Evolutionary conservation across 306 rosid species (phyloP).

Genomic region (Cicer judaicum): DNA sequence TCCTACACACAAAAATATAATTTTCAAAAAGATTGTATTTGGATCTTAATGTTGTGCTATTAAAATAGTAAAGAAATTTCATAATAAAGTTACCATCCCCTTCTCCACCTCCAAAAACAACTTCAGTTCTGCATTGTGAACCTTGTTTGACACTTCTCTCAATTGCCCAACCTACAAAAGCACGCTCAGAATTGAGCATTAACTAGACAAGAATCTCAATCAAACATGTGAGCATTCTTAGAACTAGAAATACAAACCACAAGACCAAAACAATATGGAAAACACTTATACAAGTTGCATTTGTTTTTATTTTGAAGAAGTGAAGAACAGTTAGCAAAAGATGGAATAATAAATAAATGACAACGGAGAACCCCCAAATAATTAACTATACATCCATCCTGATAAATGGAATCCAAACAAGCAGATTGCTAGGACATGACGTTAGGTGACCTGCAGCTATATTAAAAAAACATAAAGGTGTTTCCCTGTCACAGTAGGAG

Average conservation of each 20-base stretch:
- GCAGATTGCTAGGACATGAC: constrained; percentile 1
- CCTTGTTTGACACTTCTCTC: constrained; percentile 54
- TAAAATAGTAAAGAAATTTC: constrained; percentile 20
- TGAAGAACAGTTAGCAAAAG: constrained; percentile 24
- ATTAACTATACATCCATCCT: neutral
- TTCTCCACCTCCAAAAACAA: constrained; percentile 54
- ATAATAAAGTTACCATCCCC: constrained; percentile 50
- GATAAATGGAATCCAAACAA: constrained; percentile 11
- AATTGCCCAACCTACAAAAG: constrained; percentile 56
- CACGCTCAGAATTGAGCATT: neutral
- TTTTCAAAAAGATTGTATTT: constrained; percentile 27
- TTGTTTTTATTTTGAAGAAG: constrained; percentile 19
- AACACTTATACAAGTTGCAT: neutral
- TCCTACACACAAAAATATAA: constrained; percentile 46
- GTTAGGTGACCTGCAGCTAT: constrained; percentile 9
- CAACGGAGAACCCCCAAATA: constrained; percentile 2
- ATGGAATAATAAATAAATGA: neutral
- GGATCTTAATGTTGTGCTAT: neutral
- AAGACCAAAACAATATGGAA: constrained; percentile 7
- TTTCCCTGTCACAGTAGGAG: neutral
- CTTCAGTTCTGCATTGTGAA: constrained; percentile 53
- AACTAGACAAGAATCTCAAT: constrained; percentile 1
- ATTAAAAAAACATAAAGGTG: constrained; percentile 22
- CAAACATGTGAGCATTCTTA: neutral
- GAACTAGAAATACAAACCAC: constrained; percentile 20